These are phyloP conservation scores for Acer campestre DNA, from an alignment of 345 rosid species.

Conservation along the genomic window DNA sequence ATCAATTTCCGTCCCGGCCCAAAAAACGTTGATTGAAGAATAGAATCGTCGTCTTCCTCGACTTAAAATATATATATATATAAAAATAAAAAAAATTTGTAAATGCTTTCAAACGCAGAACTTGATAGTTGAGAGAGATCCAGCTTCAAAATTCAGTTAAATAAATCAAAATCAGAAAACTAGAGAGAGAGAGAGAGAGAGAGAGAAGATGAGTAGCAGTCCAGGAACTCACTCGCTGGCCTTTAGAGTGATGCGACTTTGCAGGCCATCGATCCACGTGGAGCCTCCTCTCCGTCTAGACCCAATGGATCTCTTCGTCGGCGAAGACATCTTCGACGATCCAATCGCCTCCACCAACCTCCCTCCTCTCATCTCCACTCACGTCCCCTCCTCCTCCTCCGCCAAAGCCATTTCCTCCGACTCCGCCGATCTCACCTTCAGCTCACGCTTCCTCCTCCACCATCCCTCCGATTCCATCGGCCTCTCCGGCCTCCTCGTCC, in stretches of 20 bases:
- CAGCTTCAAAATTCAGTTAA: background rate
- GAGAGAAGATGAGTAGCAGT: slow-evolving; percentile 49
- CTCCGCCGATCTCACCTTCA: slow-evolving; percentile 74
- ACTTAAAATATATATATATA: too few relatives aligned
- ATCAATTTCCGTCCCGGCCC: too few relatives aligned
- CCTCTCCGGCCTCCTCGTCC: slow-evolving; percentile 93
- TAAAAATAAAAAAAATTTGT: too few relatives aligned
- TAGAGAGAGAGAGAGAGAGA: background rate
- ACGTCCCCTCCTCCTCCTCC: background rate
- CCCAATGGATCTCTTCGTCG: slow-evolving; percentile 85
- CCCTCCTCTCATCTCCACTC: slow-evolving; percentile 39
- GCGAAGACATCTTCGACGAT: slow-evolving; percentile 91
- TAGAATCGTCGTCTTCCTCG: too few relatives aligned
- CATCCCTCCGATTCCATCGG: slow-evolving; percentile 82
- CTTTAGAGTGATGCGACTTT: slow-evolving; percentile 93
- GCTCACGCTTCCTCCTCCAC: slow-evolving; percentile 62
- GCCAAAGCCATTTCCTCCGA: slow-evolving; percentile 32
- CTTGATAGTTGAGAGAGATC: background rate
- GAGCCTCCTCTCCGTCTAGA: slow-evolving; percentile 82
- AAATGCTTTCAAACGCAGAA: too few relatives aligned
- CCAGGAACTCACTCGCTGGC: slow-evolving; percentile 92
- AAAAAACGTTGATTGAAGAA: too few relatives aligned
- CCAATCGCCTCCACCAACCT: slow-evolving; percentile 66
- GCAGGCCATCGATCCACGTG: slow-evolving; percentile 87
- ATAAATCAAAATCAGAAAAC: background rate